phyloP scores from a whole-genome alignment of 768 basidiomycete species.

The Amanita rimosa region DNA sequence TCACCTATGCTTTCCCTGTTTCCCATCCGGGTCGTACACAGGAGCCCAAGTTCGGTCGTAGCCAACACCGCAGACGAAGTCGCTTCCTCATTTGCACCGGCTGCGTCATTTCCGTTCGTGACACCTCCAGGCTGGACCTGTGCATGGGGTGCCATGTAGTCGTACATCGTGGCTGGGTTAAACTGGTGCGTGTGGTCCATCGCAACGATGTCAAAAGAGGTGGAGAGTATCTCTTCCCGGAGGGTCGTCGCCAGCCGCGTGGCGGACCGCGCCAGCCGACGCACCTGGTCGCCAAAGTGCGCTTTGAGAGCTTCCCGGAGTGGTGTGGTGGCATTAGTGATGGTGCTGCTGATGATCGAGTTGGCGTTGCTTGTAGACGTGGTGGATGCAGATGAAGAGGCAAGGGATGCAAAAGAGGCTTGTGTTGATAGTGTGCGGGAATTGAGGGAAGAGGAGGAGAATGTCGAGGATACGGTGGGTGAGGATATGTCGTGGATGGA shows the following conservation, averaged over 20 bases:
- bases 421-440: slow-evolving; percentile 18
- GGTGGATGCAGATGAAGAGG: slow-evolving; percentile 4
- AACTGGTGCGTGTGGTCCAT: slow-evolving; percentile 43
- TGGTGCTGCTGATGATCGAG: slow-evolving; percentile 1
- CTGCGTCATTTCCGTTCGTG: slow-evolving; percentile 22
- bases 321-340: neutral
- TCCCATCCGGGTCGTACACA: slow-evolving; percentile 45
- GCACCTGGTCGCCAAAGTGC: slow-evolving; percentile 49
- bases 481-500: slow-evolving; percentile 23
- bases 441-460: slow-evolving; percentile 12
- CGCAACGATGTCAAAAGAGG: slow-evolving; percentile 60
- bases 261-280: slow-evolving; percentile 53
- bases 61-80: slow-evolving; percentile 41
- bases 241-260: slow-evolving; percentile 52
- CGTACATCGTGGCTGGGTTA: slow-evolving; percentile 21
- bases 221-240: slow-evolving; percentile 68
- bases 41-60: slow-evolving; percentile 63
- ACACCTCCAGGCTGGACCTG: neutral
- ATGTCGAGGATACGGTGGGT: slow-evolving; percentile 9
- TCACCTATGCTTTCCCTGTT: slow-evolving; percentile 13
- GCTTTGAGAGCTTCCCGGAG: slow-evolving; percentile 21
- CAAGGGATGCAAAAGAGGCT: slow-evolving; percentile 13
- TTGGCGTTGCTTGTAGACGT: slow-evolving; percentile 1
- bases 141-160: slow-evolving; percentile 20
- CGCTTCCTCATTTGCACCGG: slow-evolving; percentile 54